Evolutionary conservation across 176 grass and related monocot genomes (phyloP), one percentile per base, ranked within the genome.

Genomic region (Bonia amplexicaulis): DNA sequence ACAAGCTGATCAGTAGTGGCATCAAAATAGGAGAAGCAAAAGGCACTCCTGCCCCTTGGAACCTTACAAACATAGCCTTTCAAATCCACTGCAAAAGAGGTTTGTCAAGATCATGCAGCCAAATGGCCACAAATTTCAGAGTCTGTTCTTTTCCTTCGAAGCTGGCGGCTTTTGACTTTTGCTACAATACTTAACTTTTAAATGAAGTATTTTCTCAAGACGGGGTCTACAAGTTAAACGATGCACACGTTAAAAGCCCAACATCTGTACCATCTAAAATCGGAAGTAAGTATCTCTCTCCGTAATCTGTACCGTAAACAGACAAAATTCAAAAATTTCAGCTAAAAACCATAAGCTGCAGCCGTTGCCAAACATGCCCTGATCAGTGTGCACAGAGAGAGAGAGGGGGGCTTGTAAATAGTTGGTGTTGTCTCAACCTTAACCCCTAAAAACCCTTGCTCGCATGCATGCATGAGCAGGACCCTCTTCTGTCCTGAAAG

Each of bases 51-150:
- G 83, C 78, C 88, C 88, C 57, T 86, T 82, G 78, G 72, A 86
- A 82, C 88, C 84, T 86, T 86, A 90, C 88, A 86, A 90, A 86
- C 83, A 78, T 82, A 86, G 79, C 73, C 79, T 90, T 90, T 90
- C 83, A 90, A 90, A 86, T 90, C 88, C 78, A 78, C 54, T 27
- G 37, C 57, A 66, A 86, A 86, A 71, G 73, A 82, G 84, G 82
- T 86, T 86, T 90, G 57, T 82, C 64, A 90, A 90, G 83, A 90
- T 86, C 78, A 19, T 82, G 88, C 40, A 67, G 62, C 70, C 76
- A 75, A 85, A 69, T 81, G 87, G 63, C 77, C 88, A 85, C 88
- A 57, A 78, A 86, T 86, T 82, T 82, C 88, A n/a, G n/a, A n/a
- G n/a, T n/a, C n/a, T n/a, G n/a, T n/a, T n/a, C n/a, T n/a, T n/a